phyloP scores from a whole-genome alignment of 306 rosid species.

The Prunus salicina region DNA sequence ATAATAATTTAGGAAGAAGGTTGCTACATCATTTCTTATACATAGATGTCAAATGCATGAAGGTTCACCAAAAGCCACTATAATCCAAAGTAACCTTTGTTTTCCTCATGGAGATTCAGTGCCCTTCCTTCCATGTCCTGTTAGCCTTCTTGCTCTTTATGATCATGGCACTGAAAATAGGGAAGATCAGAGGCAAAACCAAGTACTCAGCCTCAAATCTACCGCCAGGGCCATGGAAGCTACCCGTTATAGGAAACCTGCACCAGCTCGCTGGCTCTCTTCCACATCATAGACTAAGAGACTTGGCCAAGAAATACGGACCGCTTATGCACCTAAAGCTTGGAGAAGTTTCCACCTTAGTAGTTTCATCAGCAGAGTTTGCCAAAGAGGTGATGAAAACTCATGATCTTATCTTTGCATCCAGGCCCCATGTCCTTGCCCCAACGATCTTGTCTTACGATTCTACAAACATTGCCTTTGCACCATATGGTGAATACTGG shows the following conservation, averaged over 20 bases:
- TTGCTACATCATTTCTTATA: neutral
- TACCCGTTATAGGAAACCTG: constrained; percentile 33
- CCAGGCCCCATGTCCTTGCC: constrained; percentile 17
- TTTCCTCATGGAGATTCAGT: neutral
- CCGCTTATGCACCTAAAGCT: constrained; percentile 42
- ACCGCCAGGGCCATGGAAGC: constrained; percentile 37
- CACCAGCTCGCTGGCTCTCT: constrained; percentile 16
- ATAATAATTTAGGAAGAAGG: too few species aligned
- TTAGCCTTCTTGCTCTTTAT: neutral
- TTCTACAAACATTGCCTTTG: neutral
- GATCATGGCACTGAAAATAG: neutral
- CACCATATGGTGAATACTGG: constrained; percentile 2
- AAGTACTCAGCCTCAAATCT: constrained; percentile 7
- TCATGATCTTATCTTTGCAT: constrained; percentile 32
- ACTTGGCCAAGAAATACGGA: constrained; percentile 30
- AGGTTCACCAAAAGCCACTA: neutral
- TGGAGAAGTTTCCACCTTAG: constrained; percentile 29
- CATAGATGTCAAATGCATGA: neutral
- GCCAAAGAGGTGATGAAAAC: constrained; percentile 43
- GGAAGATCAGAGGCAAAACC: neutral
- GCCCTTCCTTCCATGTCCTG: neutral
- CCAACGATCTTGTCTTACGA: neutral
- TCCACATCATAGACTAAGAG: constrained; percentile 30
- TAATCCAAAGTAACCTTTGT: neutral
- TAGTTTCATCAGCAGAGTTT: constrained; percentile 39